These are phyloP conservation scores for Diaporthe velutina DNA, from an alignment of 2,329 filamentous ascomycete genomes.

Conservation along the genomic window DNA sequence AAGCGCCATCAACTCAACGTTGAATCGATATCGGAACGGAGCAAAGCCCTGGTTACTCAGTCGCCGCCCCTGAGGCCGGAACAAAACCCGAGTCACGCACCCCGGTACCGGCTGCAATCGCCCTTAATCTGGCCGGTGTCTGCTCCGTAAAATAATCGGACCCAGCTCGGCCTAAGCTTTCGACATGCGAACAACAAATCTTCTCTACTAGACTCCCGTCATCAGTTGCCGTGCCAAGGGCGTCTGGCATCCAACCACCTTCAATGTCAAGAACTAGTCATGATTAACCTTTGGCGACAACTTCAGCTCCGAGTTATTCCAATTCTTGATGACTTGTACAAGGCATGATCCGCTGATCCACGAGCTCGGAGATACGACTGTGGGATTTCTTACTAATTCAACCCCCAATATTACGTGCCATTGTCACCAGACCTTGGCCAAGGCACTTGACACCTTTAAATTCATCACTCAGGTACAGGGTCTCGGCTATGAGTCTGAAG, in stretches of 20 bases:
- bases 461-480: background rate
- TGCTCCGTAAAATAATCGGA: background rate
- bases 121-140: background rate
- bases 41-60: background rate
- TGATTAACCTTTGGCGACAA: background rate
- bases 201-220: background rate
- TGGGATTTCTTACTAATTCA: background rate
- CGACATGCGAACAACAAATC: background rate
- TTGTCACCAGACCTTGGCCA: background rate
- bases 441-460: background rate
- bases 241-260: background rate
- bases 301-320: background rate
- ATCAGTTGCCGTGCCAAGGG: background rate
- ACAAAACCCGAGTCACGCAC: slow-evolving; percentile 11
- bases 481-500: background rate
- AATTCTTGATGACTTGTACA: background rate
- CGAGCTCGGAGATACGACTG: background rate
- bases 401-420: background rate
- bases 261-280: background rate
- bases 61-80: background rate
- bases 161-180: background rate
- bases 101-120: background rate
- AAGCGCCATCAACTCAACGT: background rate
- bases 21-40: background rate
- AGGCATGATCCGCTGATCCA: background rate